Percentiles rank a stretch among this genome's conserved stretches.
phyloP scores from a whole-genome alignment of 345 rosid species.

The Eutrema japonicum region DNA sequence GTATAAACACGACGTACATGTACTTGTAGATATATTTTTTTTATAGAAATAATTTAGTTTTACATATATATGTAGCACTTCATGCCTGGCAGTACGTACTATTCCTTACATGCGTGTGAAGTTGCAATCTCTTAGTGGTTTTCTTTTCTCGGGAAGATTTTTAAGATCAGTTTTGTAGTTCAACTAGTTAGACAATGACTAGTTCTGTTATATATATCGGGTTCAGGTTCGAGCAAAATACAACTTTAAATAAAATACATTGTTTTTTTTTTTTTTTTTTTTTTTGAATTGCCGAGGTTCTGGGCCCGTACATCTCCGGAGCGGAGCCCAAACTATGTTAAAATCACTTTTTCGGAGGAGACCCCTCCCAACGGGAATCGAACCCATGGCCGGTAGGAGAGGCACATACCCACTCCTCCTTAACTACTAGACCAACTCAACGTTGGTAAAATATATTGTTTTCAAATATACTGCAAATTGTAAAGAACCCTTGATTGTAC shows the following conservation, averaged over 20 bases:
- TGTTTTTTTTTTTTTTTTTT: background rate
- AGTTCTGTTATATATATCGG: background rate
- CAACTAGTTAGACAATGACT: background rate
- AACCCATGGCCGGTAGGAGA: too few relatives aligned
- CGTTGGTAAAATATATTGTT: background rate
- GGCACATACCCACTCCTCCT: too few relatives aligned
- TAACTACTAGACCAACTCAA: too few relatives aligned
- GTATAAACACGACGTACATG: slow-evolving; percentile 11
- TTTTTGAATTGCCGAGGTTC: too few relatives aligned
- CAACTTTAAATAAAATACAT: background rate
- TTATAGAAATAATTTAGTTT: background rate
- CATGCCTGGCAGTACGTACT: background rate
- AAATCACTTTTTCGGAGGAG: too few relatives aligned
- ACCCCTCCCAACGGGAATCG: too few relatives aligned
- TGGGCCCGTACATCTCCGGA: too few relatives aligned
- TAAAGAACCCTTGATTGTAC: background rate
- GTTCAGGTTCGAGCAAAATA: slow-evolving; percentile 2
- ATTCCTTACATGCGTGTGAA: slow-evolving; percentile 18
- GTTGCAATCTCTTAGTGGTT: slow-evolving; percentile 4
- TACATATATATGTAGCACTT: background rate
- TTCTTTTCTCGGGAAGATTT: slow-evolving; percentile 6
- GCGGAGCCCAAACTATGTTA: too few relatives aligned
- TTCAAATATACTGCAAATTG: background rate
- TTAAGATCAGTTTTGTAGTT: slow-evolving; percentile 17
- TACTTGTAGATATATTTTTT: slow-evolving; percentile 4